These are phyloP conservation scores for Cladorrhinum sp. DNA, from an alignment of 2,329 filamentous ascomycete genomes.

Conservation along the genomic window DNA sequence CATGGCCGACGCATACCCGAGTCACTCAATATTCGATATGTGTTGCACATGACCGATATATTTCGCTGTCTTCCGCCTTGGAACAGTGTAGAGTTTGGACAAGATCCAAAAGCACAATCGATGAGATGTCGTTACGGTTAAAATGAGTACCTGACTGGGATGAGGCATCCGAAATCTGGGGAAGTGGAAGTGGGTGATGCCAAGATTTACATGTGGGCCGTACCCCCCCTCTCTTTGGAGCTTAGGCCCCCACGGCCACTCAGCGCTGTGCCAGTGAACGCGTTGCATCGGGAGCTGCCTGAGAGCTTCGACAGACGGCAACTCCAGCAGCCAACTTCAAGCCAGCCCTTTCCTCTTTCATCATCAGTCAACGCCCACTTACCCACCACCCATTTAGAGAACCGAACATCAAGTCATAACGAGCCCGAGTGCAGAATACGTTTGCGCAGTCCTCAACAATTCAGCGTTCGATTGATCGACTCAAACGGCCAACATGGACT, in stretches of 20 bases:
- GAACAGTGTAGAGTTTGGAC: too few relatives aligned
- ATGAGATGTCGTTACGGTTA: neutral
- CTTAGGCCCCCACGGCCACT: slow-evolving; percentile 11
- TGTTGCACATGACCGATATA: too few relatives aligned
- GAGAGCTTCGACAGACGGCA: slow-evolving; percentile 17
- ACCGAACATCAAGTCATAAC: too few relatives aligned
- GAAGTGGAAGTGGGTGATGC: neutral
- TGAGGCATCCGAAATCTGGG: neutral
- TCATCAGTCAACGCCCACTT: neutral
- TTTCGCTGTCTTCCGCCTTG: too few relatives aligned
- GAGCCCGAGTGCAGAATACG: too few relatives aligned
- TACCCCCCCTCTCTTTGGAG: neutral
- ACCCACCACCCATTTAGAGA: neutral
- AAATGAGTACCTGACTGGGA: neutral
- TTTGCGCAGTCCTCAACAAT: neutral
- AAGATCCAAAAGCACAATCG: neutral
- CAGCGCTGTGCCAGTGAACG: slow-evolving; percentile 17
- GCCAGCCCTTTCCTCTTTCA: slow-evolving; percentile 7
- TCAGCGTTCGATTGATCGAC: slow-evolving; percentile 4
- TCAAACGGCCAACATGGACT: slow-evolving; percentile 65
- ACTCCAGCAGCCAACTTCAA: slow-evolving; percentile 9
- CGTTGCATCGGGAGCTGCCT: slow-evolving; percentile 28
- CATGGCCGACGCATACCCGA: too few relatives aligned
- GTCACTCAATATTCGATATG: too few relatives aligned
- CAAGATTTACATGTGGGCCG: slow-evolving; percentile 4